Conservation (phyloP, 305 asterid genomes). For the Caryopteris hybrid region DNA sequence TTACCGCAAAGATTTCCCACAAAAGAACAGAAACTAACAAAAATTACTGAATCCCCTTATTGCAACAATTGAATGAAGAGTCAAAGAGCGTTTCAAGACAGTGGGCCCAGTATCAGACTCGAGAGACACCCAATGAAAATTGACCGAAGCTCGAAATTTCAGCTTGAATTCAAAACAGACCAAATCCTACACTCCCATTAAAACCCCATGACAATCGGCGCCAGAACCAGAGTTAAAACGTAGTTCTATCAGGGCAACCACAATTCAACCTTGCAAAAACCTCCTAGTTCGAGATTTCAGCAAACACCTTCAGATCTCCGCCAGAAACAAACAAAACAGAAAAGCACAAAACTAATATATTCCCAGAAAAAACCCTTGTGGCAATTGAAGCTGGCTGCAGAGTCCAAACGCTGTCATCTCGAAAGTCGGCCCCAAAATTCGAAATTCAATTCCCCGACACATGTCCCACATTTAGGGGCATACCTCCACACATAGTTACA, state of each 20-base stretch:
- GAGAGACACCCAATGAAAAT: not conserved
- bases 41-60: slow-evolving; percentile 5
- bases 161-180: not conserved
- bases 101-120: slow-evolving; percentile 7
- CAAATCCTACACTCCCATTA: slow-evolving; percentile 4
- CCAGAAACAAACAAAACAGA: not conserved
- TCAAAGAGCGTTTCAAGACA: slow-evolving; percentile 1
- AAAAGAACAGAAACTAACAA: not conserved
- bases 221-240: not conserved
- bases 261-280: slow-evolving; percentile 14
- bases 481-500: not conserved
- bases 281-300: slow-evolving; percentile 10
- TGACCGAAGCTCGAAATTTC: slow-evolving; percentile 4
- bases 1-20: slow-evolving; percentile 4
- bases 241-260: not conserved
- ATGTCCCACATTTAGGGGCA: slow-evolving; percentile 39
- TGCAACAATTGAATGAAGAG: not conserved
- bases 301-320: slow-evolving; percentile 25
- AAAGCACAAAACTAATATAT: slow-evolving; percentile 12
- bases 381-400: slow-evolving; percentile 12
- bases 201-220: not conserved
- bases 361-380: slow-evolving; percentile 6
- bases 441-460: slow-evolving; percentile 31
- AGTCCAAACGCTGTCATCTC: slow-evolving; percentile 31
- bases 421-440: slow-evolving; percentile 34